Evolutionary conservation across 805 yeast species (phyloP), one percentile per base, ranked within the genome.

Genomic region (Ogataea kodamae): DNA sequence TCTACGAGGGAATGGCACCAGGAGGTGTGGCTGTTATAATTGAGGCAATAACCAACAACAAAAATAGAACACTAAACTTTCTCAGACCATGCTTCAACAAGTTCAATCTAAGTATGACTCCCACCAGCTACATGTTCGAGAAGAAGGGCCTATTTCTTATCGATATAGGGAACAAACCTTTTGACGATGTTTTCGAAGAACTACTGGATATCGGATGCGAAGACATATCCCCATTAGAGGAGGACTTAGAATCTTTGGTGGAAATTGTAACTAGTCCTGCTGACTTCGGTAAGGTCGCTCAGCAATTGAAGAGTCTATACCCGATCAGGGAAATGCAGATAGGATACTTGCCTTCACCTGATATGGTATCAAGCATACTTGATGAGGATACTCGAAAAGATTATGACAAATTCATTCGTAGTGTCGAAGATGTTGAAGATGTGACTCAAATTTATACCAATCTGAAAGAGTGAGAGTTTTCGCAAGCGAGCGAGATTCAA

Each of bases 1-100:
- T 73, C 8, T 92, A 89, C 59, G 97, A 92, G 56, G 95, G 92
- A 10, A 67, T 88, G 57, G 97, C 90, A 0, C 96, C 96, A 0
- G 94, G 89, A 2, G 96, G 96, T 2, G 85, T 85, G 2, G 84
- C 96, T 0, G 67, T 88, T 28, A 72, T 90, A 4, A 77, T 90
- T 4, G 95, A 87, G 50, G 89, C 95, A 1, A 67, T 78, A 30
- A 90, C 97, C 0, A 96, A 90, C 54, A 90, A 87, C 59, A 86
- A 83, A 57, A 78, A 82, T 39, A 67, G 97, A 32, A 80, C 96
- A 0, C 72, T 87, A 21, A 81, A 84, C 10, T 69, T 71, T 30
- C 80, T 92, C 6, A 75, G 89, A 50, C 77, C 82, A 6, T 80
- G 84, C 4, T 77, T 90, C 55, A 72, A 78, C 24, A 83, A 83